Conservation (phyloP, 306 rosid species). For the Sindora glabra region DNA sequence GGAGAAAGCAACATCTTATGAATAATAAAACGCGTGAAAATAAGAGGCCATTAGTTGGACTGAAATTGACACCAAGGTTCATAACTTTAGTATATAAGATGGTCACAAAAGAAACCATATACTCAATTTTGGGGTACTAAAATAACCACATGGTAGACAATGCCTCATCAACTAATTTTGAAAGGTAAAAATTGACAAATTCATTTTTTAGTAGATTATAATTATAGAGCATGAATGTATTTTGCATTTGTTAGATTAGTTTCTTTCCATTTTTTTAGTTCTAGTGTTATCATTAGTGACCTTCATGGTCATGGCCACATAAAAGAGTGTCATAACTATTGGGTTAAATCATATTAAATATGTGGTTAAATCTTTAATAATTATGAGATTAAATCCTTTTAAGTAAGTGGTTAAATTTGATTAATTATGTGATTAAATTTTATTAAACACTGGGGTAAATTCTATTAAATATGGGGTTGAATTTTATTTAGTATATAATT, state of each 20-base stretch:
- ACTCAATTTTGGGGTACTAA: conserved; percentile 29
- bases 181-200: not conserved
- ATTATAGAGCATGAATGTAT: not conserved
- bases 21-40: conserved; percentile 31
- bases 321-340: too few species aligned
- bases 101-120: conserved; percentile 35
- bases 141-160: conserved; percentile 28
- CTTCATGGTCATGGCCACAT: too few species aligned
- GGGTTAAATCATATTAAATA: too few species aligned
- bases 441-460: too few species aligned
- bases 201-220: not conserved
- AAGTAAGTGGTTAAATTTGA: too few species aligned
- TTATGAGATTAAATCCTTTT: too few species aligned
- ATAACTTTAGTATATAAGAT: conserved; percentile 34
- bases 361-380: too few species aligned
- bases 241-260: not conserved
- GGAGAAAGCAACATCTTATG: conserved; percentile 32
- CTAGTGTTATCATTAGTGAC: too few species aligned
- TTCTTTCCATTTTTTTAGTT: not conserved
- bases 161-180: not conserved
- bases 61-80: conserved; percentile 26
- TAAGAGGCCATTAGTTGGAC: conserved; percentile 44
- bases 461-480: too few species aligned
- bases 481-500: too few species aligned
- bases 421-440: too few species aligned